These are phyloP conservation scores for Coniochaeta hoffmannii DNA, from an alignment of 2,329 filamentous ascomycete genomes.

Conservation along the genomic window DNA sequence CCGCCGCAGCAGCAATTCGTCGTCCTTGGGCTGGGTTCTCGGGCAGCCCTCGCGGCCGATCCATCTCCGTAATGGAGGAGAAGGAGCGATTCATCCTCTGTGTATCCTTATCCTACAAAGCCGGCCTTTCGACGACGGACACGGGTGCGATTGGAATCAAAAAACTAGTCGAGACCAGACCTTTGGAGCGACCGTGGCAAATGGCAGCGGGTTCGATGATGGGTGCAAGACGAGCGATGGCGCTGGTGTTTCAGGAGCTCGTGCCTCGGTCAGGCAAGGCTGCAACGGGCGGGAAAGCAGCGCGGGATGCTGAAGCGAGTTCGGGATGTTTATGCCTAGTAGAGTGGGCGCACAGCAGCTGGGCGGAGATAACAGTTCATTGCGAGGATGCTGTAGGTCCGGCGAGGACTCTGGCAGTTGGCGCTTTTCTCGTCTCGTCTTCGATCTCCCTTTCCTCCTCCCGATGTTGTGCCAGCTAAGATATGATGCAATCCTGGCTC, in stretches of 20 bases:
- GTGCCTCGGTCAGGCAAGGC: neutral
- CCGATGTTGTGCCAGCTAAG: neutral
- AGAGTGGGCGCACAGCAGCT: neutral
- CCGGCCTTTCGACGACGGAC: neutral
- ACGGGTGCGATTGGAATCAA: neutral
- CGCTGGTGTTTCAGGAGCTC: slow-evolving; percentile 2
- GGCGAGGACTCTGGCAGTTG: neutral
- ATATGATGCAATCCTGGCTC: neutral
- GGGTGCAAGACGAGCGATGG: neutral
- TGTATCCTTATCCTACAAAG: neutral
- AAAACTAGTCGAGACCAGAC: neutral
- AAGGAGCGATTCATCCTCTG: neutral
- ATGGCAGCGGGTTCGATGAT: neutral
- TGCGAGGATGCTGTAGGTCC: neutral
- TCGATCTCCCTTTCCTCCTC: neutral
- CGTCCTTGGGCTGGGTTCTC: slow-evolving; percentile 28
- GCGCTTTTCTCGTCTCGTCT: neutral
- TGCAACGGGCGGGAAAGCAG: neutral
- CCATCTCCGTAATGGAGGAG: slow-evolving; percentile 13
- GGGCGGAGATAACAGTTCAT: neutral
- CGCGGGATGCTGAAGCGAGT: neutral
- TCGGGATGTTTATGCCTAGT: neutral
- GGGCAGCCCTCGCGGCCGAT: slow-evolving; percentile 23
- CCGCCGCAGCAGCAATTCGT: slow-evolving; percentile 19
- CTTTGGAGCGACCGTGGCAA: neutral